Conservation (phyloP, 1,139 yeast genomes). For the Hansenula anomala region DNA sequence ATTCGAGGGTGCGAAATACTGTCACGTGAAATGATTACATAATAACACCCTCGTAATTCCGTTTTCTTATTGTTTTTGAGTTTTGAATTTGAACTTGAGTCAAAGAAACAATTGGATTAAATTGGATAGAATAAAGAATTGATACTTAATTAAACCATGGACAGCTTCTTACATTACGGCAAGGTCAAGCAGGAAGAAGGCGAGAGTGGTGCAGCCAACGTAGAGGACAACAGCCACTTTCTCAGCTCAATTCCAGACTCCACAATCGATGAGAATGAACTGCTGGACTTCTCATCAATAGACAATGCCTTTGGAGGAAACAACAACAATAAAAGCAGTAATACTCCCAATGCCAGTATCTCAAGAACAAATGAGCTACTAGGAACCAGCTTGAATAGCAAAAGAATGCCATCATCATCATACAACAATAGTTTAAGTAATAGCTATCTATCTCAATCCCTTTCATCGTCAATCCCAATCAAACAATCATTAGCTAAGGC, state of each 20-base stretch:
- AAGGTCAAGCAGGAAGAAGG: not conserved
- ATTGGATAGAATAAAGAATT: too few species aligned
- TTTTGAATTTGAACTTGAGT: too few species aligned
- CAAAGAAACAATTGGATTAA: too few species aligned
- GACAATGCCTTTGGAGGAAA: slow-evolving; percentile 4
- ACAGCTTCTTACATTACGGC: not conserved
- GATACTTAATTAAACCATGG: too few species aligned
- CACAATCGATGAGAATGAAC: slow-evolving; percentile 14
- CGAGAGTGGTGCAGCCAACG: not conserved
- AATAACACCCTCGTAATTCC: too few species aligned
- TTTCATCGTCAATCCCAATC: slow-evolving; percentile 13
- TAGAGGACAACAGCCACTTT: not conserved
- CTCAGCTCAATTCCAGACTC: slow-evolving; percentile 5
- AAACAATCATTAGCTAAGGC: slow-evolving; percentile 17
- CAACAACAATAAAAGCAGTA: not conserved
- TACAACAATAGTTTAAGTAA: slow-evolving; percentile 1
- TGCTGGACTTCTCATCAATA: slow-evolving; percentile 15
- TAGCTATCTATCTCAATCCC: slow-evolving; percentile 2
- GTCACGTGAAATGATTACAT: too few species aligned
- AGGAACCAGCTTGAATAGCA: not conserved
- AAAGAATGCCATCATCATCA: slow-evolving; percentile 1
- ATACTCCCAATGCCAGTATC: not conserved
- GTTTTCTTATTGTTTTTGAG: too few species aligned
- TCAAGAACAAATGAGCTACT: not conserved
- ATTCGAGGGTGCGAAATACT: too few species aligned